Evolutionary conservation across 2,329 filamentous ascomycete genomes (phyloP).

Genomic region (Fusarium acutatum): DNA sequence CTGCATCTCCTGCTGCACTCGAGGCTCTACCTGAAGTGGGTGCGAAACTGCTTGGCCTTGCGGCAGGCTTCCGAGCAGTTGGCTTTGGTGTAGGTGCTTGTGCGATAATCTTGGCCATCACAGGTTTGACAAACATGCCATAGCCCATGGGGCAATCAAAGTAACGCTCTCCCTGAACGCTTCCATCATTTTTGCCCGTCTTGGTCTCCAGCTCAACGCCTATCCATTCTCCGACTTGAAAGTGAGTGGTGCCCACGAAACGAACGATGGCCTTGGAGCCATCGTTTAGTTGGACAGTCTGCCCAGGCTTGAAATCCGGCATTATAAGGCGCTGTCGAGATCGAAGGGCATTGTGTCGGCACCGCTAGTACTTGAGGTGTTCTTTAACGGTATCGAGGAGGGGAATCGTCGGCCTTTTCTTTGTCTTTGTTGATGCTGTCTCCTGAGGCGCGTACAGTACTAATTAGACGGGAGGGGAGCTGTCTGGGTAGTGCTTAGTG

Average conservation of each 20-base stretch:
- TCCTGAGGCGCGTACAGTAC: slow-evolving; percentile 37
- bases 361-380: slow-evolving; percentile 6
- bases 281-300: slow-evolving; percentile 81
- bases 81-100: slow-evolving; percentile 54
- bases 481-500: slow-evolving; percentile 10
- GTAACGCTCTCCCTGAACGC: slow-evolving; percentile 86
- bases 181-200: slow-evolving; percentile 92
- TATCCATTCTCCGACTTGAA: slow-evolving; percentile 86
- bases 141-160: slow-evolving; percentile 82
- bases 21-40: slow-evolving; percentile 51
- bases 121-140: slow-evolving; percentile 86
- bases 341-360: slow-evolving; percentile 46
- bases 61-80: slow-evolving; percentile 49
- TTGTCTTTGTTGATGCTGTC: slow-evolving; percentile 15
- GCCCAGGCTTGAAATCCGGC: slow-evolving; percentile 70
- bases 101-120: slow-evolving; percentile 69
- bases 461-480: slow-evolving; percentile 27
- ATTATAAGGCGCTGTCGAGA: slow-evolving; percentile 45
- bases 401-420: background rate
- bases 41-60: slow-evolving; percentile 61
- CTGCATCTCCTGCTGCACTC: slow-evolving; percentile 59
- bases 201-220: slow-evolving; percentile 86
- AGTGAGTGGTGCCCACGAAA: slow-evolving; percentile 81
- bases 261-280: slow-evolving; percentile 80
- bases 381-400: background rate